Conservation (phyloP, 257 asterid genomes). For the Solanum ossicruentum region DNA sequence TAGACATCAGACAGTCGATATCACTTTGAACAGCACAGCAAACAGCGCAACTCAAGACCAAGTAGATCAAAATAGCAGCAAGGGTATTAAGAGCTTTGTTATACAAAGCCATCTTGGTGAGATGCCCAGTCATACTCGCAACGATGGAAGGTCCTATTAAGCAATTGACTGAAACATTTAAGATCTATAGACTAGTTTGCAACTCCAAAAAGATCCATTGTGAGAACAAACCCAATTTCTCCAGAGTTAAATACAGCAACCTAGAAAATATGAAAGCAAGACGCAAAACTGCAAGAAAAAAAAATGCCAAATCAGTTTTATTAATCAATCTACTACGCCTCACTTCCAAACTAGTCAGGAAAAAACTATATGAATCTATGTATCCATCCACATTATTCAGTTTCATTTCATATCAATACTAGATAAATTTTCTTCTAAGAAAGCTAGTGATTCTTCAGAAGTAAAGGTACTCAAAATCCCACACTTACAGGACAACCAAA, state of each 20-base stretch:
- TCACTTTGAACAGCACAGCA: constrained; percentile 33
- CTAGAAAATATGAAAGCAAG: neutral
- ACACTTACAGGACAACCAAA: neutral
- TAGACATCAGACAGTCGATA: constrained; percentile 46
- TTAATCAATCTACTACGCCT: neutral
- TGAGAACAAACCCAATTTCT: neutral
- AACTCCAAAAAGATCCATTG: neutral
- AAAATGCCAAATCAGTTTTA: neutral
- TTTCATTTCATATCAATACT: neutral
- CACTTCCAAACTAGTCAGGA: neutral
- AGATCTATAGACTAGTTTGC: neutral
- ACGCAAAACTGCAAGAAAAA: neutral
- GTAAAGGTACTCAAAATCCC: neutral
- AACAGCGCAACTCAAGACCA: constrained; percentile 18
- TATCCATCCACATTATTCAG: neutral
- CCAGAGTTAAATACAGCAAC: neutral
- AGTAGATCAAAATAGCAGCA: constrained; percentile 18
- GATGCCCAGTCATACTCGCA: constrained; percentile 5
- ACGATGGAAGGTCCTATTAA: neutral
- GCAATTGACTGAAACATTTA: neutral
- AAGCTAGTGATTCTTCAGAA: neutral
- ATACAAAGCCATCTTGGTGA: constrained; percentile 11
- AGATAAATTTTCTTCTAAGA: neutral
- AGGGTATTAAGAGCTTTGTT: constrained; percentile 13
- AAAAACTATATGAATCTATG: neutral